Percentiles rank a stretch among this genome's conserved stretches.
Conservation (phyloP, 2,329 filamentous ascomycete species). For the Cadophora malorum region DNA sequence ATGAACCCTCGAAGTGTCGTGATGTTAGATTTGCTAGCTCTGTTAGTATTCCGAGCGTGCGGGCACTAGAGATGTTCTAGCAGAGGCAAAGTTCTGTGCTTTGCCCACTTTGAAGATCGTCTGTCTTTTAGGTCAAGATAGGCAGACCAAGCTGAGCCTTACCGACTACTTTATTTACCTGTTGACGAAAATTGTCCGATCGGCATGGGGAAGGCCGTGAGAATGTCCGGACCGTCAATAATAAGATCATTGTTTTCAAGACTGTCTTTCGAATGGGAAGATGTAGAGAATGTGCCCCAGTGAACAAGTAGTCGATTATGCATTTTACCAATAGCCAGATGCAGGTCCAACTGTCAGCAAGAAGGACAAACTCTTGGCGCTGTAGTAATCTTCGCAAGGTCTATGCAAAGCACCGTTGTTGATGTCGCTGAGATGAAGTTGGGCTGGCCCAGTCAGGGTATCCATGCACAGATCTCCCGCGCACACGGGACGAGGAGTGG, state of each 20-base stretch:
- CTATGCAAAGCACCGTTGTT: background rate
- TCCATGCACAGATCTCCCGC: conserved; percentile 14
- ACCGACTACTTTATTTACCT: background rate
- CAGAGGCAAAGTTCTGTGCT: background rate
- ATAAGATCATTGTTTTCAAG: background rate
- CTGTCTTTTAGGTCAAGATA: background rate
- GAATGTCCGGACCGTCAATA: background rate
- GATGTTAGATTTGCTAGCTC: background rate
- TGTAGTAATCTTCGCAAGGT: background rate
- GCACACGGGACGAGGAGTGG: background rate
- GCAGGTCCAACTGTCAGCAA: background rate
- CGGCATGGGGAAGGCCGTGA: conserved; percentile 4
- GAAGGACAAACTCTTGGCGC: background rate
- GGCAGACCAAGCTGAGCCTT: background rate
- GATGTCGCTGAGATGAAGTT: background rate
- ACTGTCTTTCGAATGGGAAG: background rate
- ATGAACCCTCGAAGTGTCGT: background rate
- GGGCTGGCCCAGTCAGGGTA: background rate
- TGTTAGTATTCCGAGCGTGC: conserved; percentile 5
- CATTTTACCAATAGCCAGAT: background rate
- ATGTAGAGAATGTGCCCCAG: background rate
- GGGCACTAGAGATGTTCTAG: conserved; percentile 2
- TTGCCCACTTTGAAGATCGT: conserved; percentile 7
- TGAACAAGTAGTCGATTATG: background rate
- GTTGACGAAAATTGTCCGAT: background rate